Percentiles rank a stretch among this genome's conserved stretches.
Evolutionary conservation across 441 rosid species (phyloP).

Genomic region (Gossypium gossypioides): DNA sequence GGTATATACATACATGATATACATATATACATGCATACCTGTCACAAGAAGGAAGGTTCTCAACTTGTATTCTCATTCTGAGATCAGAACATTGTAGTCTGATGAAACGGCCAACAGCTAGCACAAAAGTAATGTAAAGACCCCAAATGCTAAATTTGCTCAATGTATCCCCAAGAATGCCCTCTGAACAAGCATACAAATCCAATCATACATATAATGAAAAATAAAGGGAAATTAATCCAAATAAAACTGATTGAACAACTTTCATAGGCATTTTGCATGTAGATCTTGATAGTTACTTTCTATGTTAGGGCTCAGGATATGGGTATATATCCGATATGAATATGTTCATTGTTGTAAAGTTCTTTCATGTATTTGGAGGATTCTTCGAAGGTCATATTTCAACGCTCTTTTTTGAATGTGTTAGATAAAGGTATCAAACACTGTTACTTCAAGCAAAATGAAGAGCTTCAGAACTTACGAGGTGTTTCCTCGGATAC

Average conservation of each 20-base stretch:
- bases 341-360: background rate
- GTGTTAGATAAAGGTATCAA: background rate
- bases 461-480: constrained; percentile 27
- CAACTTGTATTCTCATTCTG: constrained; percentile 98
- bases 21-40: constrained; percentile 34
- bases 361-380: background rate
- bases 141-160: constrained; percentile 99
- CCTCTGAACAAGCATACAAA: constrained; percentile 42
- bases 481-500: constrained; percentile 75
- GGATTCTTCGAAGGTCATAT: background rate
- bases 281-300: background rate
- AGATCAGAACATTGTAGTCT: constrained; percentile 95
- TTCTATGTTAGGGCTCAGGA: background rate
- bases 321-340: background rate
- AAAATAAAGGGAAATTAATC: background rate
- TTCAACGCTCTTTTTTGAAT: background rate
- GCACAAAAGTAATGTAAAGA: constrained; percentile 93
- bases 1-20: background rate
- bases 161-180: constrained; percentile 92
- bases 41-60: constrained; percentile 92
- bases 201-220: background rate
- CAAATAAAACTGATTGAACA: background rate
- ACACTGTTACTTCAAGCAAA: background rate
- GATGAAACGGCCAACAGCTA: constrained; percentile 97
- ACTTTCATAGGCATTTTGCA: background rate